A percentile compares a stretch with the other conserved stretches of the same genome.
Evolutionary conservation across 768 basidiomycete species (phyloP).

Genomic region (Amanita molliuscula): DNA sequence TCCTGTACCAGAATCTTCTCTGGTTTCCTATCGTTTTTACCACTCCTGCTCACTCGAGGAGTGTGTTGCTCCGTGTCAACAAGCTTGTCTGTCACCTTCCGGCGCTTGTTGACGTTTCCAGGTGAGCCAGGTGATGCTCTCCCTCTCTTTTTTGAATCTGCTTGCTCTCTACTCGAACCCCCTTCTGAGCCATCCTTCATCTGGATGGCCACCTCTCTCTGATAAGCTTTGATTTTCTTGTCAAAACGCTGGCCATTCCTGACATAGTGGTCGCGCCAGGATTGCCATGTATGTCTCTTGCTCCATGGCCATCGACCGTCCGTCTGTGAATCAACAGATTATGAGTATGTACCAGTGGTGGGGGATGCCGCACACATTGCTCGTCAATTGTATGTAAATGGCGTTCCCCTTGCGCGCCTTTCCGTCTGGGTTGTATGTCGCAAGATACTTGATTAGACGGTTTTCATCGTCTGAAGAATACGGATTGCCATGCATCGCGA

Average conservation of each 20-base stretch:
- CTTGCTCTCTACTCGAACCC: neutral
- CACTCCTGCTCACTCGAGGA: too few relatives aligned
- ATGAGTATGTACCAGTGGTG: neutral
- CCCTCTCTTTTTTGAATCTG: conserved; percentile 5
- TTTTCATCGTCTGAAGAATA: conserved; percentile 32
- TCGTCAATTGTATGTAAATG: conserved; percentile 31
- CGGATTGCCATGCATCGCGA: conserved; percentile 12
- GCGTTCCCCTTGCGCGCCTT: conserved; percentile 35
- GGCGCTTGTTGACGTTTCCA: neutral
- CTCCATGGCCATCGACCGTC: conserved; percentile 40
- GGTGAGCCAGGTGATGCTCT: neutral
- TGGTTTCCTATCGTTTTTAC: neutral
- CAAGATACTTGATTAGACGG: conserved; percentile 35
- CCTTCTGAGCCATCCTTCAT: conserved; percentile 8
- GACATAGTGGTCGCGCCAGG: conserved; percentile 55
- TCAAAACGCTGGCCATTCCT: conserved; percentile 35
- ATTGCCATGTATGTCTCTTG: conserved; percentile 41
- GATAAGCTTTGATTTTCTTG: conserved; percentile 27
- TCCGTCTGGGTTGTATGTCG: conserved; percentile 29
- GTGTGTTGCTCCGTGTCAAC: neutral
- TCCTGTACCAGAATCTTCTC: neutral
- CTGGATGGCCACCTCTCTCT: conserved; percentile 14
- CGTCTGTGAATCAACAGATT: conserved; percentile 17
- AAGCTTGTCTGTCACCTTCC: neutral
- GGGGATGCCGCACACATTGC: conserved; percentile 31